Conservation (phyloP, 139 green algal species). For the Asterochloris sp. region DNA sequence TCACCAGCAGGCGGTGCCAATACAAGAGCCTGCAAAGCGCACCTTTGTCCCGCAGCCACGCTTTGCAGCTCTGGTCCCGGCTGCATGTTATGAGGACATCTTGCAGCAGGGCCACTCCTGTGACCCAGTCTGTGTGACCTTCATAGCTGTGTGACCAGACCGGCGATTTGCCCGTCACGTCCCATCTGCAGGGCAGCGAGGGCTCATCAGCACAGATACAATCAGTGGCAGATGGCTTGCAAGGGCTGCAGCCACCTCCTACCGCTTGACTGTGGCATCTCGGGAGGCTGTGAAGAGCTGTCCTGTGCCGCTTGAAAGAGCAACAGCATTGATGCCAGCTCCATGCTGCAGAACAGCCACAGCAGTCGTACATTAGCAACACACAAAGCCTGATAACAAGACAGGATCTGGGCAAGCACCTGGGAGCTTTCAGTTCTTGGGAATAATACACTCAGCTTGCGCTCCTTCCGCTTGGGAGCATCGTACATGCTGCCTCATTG, state of each 20-base stretch:
- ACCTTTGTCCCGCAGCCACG: conserved; percentile 24
- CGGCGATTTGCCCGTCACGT: neutral
- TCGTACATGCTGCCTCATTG: too few species aligned
- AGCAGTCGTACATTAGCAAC: neutral
- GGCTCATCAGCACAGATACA: neutral
- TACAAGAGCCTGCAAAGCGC: neutral
- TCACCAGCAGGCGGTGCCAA: neutral
- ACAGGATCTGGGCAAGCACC: too few species aligned
- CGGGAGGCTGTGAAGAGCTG: conserved; percentile 42
- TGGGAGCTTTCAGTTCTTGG: too few species aligned
- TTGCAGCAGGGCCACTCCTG: conserved; percentile 29
- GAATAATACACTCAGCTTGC: too few species aligned
- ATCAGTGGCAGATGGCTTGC: neutral
- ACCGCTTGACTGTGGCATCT: conserved; percentile 36
- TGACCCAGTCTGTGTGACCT: conserved; percentile 43
- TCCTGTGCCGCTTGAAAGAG: conserved; percentile 2
- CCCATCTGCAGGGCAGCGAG: neutral
- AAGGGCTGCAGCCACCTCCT: neutral
- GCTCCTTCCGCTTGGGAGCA: too few species aligned
- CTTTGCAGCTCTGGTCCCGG: conserved; percentile 30
- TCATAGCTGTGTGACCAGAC: conserved; percentile 14
- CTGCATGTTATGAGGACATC: conserved; percentile 37
- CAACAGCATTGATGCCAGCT: conserved; percentile 36
- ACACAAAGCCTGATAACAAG: too few species aligned
- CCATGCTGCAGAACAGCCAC: conserved; percentile 28